phyloP scores from a whole-genome alignment of 768 basidiomycete species.

The Agaricus blazei region DNA sequence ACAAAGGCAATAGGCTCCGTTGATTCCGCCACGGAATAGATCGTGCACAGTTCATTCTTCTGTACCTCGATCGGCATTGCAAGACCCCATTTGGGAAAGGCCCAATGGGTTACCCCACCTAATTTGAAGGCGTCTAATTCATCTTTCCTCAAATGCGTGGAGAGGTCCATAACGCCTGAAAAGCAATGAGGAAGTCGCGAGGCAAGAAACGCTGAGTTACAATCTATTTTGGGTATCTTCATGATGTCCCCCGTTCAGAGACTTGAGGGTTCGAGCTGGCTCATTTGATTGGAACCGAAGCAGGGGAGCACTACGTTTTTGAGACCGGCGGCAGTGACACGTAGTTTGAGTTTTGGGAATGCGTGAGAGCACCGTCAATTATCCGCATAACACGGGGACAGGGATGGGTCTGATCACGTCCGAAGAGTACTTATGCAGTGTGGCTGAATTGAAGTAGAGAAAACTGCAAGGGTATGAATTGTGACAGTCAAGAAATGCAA shows the following conservation, averaged over 20 bases:
- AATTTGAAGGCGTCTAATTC: background rate
- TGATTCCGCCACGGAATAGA: background rate
- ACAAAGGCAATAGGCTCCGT: background rate
- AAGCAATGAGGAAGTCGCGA: conserved; percentile 10
- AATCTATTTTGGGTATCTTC: too few relatives aligned
- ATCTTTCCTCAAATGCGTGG: background rate
- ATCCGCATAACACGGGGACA: background rate
- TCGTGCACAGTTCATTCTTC: background rate
- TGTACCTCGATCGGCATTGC: background rate
- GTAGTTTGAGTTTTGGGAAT: background rate
- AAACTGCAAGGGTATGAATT: conserved; percentile 25
- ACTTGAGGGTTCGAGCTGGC: background rate
- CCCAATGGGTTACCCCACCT: conserved; percentile 3
- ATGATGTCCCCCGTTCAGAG: background rate
- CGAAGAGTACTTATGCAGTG: background rate
- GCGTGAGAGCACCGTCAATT: background rate
- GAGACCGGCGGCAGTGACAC: background rate
- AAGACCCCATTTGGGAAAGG: background rate
- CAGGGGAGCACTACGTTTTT: background rate
- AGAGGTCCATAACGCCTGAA: background rate
- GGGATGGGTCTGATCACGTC: background rate
- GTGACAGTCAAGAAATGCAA: conserved; percentile 21
- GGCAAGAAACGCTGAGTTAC: background rate
- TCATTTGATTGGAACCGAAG: background rate
- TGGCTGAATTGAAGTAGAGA: background rate